These are phyloP conservation scores for Tolypocladium ophioglossoides DNA, from an alignment of 2,329 filamentous ascomycete genomes.

Conservation along the genomic window DNA sequence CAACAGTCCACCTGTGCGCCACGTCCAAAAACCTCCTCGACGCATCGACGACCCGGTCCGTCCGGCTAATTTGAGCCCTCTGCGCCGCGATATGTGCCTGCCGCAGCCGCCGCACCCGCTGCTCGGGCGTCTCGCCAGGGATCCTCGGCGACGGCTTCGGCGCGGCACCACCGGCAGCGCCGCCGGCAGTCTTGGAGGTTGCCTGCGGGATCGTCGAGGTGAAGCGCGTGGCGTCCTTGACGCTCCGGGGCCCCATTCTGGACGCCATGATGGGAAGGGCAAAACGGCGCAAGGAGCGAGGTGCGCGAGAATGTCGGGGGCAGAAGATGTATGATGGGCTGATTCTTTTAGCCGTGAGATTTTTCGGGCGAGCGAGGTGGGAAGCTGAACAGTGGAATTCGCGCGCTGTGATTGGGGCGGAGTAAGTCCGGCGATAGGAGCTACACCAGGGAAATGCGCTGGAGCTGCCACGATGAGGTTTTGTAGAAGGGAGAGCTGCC, in stretches of 20 bases:
- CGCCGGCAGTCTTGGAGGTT: slow-evolving; percentile 44
- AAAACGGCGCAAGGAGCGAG: background rate
- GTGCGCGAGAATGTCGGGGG: background rate
- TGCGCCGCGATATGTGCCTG: slow-evolving; percentile 58
- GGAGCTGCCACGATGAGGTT: background rate
- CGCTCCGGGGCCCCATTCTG: slow-evolving; percentile 50
- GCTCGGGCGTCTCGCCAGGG: slow-evolving; percentile 51
- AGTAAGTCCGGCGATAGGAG: slow-evolving; percentile 21
- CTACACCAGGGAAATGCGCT: background rate
- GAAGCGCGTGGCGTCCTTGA: slow-evolving; percentile 69
- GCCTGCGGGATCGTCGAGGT: slow-evolving; percentile 49
- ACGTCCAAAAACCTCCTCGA: slow-evolving; percentile 42
- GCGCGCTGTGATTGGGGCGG: slow-evolving; percentile 23
- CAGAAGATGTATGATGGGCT: background rate
- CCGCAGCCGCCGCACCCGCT: slow-evolving; percentile 58
- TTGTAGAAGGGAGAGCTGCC: background rate
- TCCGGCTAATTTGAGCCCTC: slow-evolving; percentile 42
- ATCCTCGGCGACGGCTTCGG: slow-evolving; percentile 18
- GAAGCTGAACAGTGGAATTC: slow-evolving; percentile 15
- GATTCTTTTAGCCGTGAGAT: slow-evolving; percentile 19
- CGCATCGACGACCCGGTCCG: slow-evolving; percentile 38
- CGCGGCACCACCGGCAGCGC: slow-evolving; percentile 16
- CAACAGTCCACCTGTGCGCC: slow-evolving; percentile 44
- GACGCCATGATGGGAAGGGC: slow-evolving; percentile 23
- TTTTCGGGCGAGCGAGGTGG: slow-evolving; percentile 15